Evolutionary conservation across 1,139 yeast species (phyloP).

Genomic region (Hemisphaericaspora xylanilytica): DNA sequence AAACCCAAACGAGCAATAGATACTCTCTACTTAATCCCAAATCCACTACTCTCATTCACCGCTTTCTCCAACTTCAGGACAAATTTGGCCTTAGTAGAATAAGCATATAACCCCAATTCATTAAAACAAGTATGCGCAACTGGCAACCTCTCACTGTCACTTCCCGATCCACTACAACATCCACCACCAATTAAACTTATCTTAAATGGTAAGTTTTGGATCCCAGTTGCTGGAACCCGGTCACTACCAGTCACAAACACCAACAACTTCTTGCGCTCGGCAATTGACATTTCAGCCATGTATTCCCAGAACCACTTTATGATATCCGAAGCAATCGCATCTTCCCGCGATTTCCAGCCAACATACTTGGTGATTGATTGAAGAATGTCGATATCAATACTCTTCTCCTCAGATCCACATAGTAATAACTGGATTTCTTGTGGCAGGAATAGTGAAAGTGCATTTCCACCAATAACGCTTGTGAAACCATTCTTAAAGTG

Average conservation of each 20-base stretch:
- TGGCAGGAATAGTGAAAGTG: slow-evolving; percentile 71
- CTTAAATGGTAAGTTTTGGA: slow-evolving; percentile 68
- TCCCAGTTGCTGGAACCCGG: slow-evolving; percentile 88
- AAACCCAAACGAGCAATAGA: neutral
- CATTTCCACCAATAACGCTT: slow-evolving; percentile 77
- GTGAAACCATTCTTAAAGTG: slow-evolving; percentile 70
- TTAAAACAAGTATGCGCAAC: slow-evolving; percentile 93
- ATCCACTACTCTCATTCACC: slow-evolving; percentile 77
- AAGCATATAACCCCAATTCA: slow-evolving; percentile 75
- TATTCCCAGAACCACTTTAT: slow-evolving; percentile 87
- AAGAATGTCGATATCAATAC: slow-evolving; percentile 64
- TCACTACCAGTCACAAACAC: slow-evolving; percentile 88
- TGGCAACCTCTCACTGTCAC: slow-evolving; percentile 62
- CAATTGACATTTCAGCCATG: slow-evolving; percentile 43
- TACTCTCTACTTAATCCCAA: slow-evolving; percentile 58
- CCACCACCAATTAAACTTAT: slow-evolving; percentile 42
- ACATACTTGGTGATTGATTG: slow-evolving; percentile 69
- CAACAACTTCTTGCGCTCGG: slow-evolving; percentile 60
- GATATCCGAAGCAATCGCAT: slow-evolving; percentile 35
- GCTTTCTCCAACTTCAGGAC: slow-evolving; percentile 60
- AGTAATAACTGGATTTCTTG: slow-evolving; percentile 76
- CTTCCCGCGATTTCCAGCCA: slow-evolving; percentile 48
- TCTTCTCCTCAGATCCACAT: slow-evolving; percentile 71
- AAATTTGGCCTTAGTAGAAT: slow-evolving; percentile 52
- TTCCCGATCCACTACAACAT: slow-evolving; percentile 16